These are phyloP conservation scores for Sechiopsis laciniata DNA, from an alignment of 306 rosid species.

Conservation along the genomic window DNA sequence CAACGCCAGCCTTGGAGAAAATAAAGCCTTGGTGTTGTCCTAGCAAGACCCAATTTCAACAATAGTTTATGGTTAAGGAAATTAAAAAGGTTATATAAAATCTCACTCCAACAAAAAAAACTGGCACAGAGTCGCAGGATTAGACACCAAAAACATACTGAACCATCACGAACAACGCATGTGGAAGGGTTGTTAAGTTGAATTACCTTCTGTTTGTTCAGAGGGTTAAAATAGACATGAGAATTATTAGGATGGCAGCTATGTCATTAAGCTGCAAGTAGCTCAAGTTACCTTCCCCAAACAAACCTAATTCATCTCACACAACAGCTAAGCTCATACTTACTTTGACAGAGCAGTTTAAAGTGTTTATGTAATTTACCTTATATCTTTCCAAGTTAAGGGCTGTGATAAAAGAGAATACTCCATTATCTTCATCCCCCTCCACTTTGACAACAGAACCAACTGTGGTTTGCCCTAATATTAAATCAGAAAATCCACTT, in stretches of 20 bases:
- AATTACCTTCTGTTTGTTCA: background rate
- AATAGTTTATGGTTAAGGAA: background rate
- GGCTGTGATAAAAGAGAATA: conserved; percentile 57
- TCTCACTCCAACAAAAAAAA: background rate
- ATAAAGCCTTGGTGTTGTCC: conserved; percentile 7
- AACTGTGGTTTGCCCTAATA: conserved; percentile 60
- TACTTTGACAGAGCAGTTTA: background rate
- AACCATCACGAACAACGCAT: background rate
- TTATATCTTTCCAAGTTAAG: conserved; percentile 64
- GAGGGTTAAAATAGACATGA: background rate
- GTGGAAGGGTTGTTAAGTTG: background rate
- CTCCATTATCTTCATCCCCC: conserved; percentile 74
- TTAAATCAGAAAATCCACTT: conserved; percentile 63
- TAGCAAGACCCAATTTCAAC: background rate
- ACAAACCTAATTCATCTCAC: background rate
- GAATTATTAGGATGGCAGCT: background rate
- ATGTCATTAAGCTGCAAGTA: background rate
- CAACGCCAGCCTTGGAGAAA: no score
- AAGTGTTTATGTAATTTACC: conserved; percentile 36
- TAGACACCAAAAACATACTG: background rate
- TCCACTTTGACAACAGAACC: conserved; percentile 73
- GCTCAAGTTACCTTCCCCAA: background rate
- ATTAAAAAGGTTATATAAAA: background rate
- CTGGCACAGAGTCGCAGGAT: background rate
- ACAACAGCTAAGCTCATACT: background rate